Conservation (phyloP, 345 rosid genomes). For the Salix purpurea region DNA sequence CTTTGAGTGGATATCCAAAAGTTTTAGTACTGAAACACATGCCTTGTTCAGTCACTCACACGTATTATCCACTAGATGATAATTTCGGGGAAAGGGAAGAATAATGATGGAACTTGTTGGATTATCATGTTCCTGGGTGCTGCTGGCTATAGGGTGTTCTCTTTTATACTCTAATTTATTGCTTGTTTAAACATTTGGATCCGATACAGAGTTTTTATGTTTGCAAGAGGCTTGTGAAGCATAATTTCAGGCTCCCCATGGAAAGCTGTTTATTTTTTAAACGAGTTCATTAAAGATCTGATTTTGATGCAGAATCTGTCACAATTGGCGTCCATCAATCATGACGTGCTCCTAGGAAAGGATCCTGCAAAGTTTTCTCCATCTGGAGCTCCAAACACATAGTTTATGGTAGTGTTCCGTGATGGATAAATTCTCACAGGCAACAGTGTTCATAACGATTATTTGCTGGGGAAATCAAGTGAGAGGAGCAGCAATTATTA, state of each 20-base stretch:
- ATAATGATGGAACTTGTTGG: neutral
- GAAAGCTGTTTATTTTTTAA: too few relatives aligned
- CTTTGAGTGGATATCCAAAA: neutral
- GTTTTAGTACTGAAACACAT: too few relatives aligned
- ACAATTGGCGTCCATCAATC: conserved; percentile 75
- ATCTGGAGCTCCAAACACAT: conserved; percentile 28
- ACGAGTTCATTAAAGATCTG: neutral
- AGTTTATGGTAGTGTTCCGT: neutral
- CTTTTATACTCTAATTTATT: too few relatives aligned
- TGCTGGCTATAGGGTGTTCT: too few relatives aligned
- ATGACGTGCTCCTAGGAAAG: conserved; percentile 58
- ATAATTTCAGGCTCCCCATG: too few relatives aligned
- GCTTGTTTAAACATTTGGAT: too few relatives aligned
- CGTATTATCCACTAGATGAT: neutral
- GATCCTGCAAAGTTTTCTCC: conserved; percentile 54
- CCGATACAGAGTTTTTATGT: too few relatives aligned
- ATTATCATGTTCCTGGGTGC: neutral
- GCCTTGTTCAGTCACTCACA: neutral
- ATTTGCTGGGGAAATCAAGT: neutral
- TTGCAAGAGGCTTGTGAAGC: too few relatives aligned
- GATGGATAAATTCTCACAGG: neutral
- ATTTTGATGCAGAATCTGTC: conserved; percentile 58
- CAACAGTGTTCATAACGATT: neutral
- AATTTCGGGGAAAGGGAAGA: neutral
- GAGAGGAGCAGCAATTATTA: neutral